Evolutionary conservation across 495 filamentous ascomycete species (phyloP).

Genomic region (Bathelium albidoporum): DNA sequence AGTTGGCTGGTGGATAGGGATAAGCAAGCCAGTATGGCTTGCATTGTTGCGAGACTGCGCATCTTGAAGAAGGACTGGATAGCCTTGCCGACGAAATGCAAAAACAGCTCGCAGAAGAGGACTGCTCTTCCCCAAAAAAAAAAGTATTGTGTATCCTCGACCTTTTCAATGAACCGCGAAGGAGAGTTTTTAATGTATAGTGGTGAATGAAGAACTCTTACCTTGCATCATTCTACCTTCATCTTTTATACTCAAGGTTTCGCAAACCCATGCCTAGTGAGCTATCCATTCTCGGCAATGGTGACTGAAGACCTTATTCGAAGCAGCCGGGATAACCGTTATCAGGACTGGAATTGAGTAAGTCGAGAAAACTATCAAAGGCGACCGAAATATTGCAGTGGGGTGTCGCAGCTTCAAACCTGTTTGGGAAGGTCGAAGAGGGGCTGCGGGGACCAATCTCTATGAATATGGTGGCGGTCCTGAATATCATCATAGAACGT

Average conservation of each 20-base stretch:
- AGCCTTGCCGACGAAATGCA: background rate
- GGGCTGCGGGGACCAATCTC: background rate
- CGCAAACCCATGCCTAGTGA: background rate
- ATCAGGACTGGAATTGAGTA: background rate
- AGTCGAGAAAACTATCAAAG: background rate
- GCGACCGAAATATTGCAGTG: background rate
- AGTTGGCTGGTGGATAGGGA: conserved; percentile 6
- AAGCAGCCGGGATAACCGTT: conserved; percentile 2
- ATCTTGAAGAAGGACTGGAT: background rate
- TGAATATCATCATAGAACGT: background rate
- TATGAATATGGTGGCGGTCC: background rate
- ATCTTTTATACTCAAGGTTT: background rate
- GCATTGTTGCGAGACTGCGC: background rate
- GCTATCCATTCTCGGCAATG: background rate
- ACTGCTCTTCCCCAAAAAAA: background rate
- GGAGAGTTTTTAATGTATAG: background rate
- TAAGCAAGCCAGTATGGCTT: background rate
- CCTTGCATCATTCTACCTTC: too few species aligned
- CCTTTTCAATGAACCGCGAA: background rate
- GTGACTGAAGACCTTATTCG: background rate
- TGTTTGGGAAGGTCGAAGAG: background rate
- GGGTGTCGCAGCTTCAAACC: background rate
- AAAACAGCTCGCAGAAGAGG: background rate
- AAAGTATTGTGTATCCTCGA: background rate
- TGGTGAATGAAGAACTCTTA: too few species aligned